These are phyloP conservation scores for Seminavis robusta DNA, from an alignment of 108 stramenopile species.

Conservation along the genomic window DNA sequence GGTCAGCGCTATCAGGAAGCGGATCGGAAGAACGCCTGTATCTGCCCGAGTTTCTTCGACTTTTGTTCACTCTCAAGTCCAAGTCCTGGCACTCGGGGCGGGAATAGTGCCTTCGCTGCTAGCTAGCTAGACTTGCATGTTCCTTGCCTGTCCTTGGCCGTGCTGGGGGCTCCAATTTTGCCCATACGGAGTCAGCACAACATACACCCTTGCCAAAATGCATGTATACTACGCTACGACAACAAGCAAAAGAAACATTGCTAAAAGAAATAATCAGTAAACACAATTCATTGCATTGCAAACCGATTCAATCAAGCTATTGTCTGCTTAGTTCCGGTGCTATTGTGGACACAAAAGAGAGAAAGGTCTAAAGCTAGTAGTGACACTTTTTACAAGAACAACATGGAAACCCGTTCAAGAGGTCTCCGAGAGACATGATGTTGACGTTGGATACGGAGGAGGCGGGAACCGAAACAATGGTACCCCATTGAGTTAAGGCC, in stretches of 20 bases:
- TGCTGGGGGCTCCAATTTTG: no score
- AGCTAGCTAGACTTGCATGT: no score
- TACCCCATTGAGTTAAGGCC: neutral
- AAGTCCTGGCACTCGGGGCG: constrained; percentile 10
- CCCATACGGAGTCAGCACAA: constrained; percentile 6
- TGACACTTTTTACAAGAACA: no score
- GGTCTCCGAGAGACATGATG: no score
- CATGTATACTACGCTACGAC: neutral
- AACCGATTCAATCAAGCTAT: constrained; percentile 4
- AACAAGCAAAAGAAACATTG: neutral
- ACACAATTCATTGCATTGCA: constrained; percentile 1
- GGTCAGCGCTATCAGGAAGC: neutral
- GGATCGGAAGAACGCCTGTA: constrained; percentile 10
- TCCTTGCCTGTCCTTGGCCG: no score
- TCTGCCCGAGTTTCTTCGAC: constrained; percentile 36
- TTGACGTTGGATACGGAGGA: no score
- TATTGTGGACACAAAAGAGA: no score
- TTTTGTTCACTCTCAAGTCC: constrained; percentile 20
- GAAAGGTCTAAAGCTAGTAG: no score
- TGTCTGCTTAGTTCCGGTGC: neutral
- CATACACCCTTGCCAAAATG: neutral
- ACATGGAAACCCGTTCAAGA: no score
- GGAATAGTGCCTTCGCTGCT: no score
- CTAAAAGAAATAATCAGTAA: neutral
- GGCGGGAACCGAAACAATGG: no score